Percentiles rank a stretch among this genome's conserved stretches.
These are phyloP conservation scores for Euphorbia celastroides DNA, from an alignment of 441 rosid genomes.

Conservation along the genomic window DNA sequence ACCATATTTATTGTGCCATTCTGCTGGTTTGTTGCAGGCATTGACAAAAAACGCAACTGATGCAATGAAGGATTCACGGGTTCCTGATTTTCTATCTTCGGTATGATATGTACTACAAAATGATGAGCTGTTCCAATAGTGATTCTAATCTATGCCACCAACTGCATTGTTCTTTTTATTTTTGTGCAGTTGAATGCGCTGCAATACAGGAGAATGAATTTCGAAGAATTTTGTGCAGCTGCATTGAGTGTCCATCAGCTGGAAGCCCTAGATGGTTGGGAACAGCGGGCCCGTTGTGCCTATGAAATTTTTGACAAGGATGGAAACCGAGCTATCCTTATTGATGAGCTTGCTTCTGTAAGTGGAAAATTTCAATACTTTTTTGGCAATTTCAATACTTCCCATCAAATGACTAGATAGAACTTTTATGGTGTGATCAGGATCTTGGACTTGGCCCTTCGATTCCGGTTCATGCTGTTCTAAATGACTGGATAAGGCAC, in stretches of 20 bases:
- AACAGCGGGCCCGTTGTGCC: constrained; percentile 64
- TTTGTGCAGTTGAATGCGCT: constrained; percentile 61
- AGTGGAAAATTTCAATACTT: constrained; percentile 25
- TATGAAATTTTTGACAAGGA: constrained; percentile 79
- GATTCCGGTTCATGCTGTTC: constrained; percentile 75
- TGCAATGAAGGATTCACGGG: constrained; percentile 84
- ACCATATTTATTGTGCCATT: constrained; percentile 12
- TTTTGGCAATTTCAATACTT: background rate
- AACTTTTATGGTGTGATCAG: too few relatives aligned
- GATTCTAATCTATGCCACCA: constrained; percentile 11
- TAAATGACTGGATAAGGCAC: constrained; percentile 85
- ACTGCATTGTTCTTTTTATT: constrained; percentile 14
- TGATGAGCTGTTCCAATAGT: constrained; percentile 15
- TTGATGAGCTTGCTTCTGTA: constrained; percentile 91
- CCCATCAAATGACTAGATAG: too few relatives aligned
- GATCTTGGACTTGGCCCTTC: constrained; percentile 92
- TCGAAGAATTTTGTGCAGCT: constrained; percentile 97
- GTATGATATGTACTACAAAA: constrained; percentile 29
- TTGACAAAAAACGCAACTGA: constrained; percentile 74
- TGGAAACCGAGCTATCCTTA: constrained; percentile 81
- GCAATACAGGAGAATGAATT: constrained; percentile 81
- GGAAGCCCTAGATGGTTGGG: constrained; percentile 84
- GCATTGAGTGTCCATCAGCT: constrained; percentile 81
- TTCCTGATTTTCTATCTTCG: constrained; percentile 62
- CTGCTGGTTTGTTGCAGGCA: constrained; percentile 44